These are phyloP conservation scores for Candida sonorensis DNA, from an alignment of 805 yeast genomes.

Conservation along the genomic window DNA sequence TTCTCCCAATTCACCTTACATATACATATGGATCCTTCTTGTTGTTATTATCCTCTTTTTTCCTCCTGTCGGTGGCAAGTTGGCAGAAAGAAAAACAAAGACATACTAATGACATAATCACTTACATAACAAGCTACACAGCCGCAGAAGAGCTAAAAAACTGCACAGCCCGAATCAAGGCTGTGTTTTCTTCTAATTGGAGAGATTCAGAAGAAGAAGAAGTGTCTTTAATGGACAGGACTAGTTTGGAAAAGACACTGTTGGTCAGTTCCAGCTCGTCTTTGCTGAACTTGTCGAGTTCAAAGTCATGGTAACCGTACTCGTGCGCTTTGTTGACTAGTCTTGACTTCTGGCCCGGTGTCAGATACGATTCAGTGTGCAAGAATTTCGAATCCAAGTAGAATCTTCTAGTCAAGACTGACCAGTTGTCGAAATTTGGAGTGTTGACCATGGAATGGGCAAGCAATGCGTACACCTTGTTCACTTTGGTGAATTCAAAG, in stretches of 20 bases:
- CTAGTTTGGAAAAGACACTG: conserved; percentile 5
- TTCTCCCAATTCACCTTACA: no score
- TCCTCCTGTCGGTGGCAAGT: no score
- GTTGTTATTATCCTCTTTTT: no score
- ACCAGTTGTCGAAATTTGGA: conserved; percentile 14
- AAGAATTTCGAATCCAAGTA: conserved; percentile 12
- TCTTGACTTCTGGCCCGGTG: background rate
- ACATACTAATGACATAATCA: no score
- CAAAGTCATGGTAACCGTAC: conserved; percentile 5
- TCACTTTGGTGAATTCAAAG: conserved; percentile 7
- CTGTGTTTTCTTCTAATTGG: no score
- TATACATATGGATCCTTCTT: no score
- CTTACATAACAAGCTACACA: no score
- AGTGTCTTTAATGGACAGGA: no score
- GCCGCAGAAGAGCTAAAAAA: no score
- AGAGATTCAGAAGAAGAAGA: no score
- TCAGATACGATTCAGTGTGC: conserved; percentile 1
- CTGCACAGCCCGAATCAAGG: no score
- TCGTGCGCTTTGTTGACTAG: conserved; percentile 4
- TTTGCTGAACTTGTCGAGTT: conserved; percentile 4
- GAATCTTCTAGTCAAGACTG: conserved; percentile 13
- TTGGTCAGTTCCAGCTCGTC: conserved; percentile 7
- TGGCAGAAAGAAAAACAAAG: no score
- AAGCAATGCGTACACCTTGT: conserved; percentile 10
- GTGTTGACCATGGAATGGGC: conserved; percentile 4